phyloP scores from a whole-genome alignment of 2,329 filamentous ascomycete genomes.

The Arthroderma sp. region DNA sequence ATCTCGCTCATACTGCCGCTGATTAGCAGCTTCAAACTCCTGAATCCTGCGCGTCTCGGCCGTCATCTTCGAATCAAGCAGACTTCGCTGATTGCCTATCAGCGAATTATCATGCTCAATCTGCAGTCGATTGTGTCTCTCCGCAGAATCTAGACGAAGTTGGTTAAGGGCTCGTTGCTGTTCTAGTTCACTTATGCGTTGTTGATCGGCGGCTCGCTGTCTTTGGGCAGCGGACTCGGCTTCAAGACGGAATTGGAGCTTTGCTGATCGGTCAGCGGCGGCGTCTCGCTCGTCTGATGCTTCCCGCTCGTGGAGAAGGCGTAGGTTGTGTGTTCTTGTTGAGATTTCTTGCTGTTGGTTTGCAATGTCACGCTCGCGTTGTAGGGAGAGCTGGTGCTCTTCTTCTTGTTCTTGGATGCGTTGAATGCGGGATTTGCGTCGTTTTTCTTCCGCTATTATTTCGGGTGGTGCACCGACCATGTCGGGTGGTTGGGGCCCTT shows the following conservation, averaged over 20 bases:
- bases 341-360: conserved; percentile 7
- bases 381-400: conserved; percentile 9
- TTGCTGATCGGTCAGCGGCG: conserved; percentile 4
- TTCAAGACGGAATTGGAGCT: conserved; percentile 9
- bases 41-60: conserved; percentile 7
- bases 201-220: conserved; percentile 5
- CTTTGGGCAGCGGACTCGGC: conserved; percentile 7
- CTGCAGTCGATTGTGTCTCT: conserved; percentile 7
- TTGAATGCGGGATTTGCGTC: conserved; percentile 7
- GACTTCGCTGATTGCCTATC: conserved; percentile 6
- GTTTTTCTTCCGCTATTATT: conserved; percentile 8
- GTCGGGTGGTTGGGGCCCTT: conserved; percentile 10
- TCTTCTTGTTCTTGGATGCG: conserved; percentile 11
- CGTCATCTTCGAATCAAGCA: conserved; percentile 8
- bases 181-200: conserved; percentile 7
- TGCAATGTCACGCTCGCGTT: conserved; percentile 6
- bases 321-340: conserved; percentile 8
- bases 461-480: conserved; percentile 11
- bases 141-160: conserved; percentile 8
- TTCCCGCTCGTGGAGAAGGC: conserved; percentile 9
- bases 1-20: conserved; percentile 11
- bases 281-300: conserved; percentile 8
- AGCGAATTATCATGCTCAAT: conserved; percentile 7
- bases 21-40: conserved; percentile 10
- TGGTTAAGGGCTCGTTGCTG: conserved; percentile 7